Evolutionary conservation across 257 asterid genomes (phyloP).

Genomic region (Rehmannia glutinosa): DNA sequence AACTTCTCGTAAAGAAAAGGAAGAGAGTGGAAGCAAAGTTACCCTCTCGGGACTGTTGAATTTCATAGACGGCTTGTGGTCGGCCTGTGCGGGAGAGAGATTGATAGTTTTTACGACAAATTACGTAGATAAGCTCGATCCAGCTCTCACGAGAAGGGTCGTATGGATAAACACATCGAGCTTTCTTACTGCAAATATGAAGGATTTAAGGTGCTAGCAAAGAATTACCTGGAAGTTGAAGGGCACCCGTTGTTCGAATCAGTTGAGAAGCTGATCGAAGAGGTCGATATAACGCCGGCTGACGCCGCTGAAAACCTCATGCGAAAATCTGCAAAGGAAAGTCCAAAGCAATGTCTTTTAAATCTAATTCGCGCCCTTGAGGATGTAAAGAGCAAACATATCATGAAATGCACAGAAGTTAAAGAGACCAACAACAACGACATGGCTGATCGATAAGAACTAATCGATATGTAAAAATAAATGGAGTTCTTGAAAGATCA

Average conservation of each 20-base stretch:
- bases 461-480: no score
- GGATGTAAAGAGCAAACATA: no score
- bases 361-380: constrained; percentile 26
- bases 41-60: constrained; percentile 37
- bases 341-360: constrained; percentile 22
- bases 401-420: no score
- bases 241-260: constrained; percentile 19
- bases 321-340: constrained; percentile 31
- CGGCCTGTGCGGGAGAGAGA: constrained; percentile 37
- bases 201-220: constrained; percentile 35
- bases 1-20: constrained; percentile 19
- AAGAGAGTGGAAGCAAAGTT: constrained; percentile 28
- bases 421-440: no score
- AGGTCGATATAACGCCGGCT: constrained; percentile 34
- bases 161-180: constrained; percentile 37
- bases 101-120: constrained; percentile 35
- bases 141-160: constrained; percentile 36
- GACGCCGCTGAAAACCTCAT: constrained; percentile 35
- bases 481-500: no score
- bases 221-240: constrained; percentile 35
- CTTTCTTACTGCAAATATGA: constrained; percentile 31
- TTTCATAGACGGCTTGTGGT: constrained; percentile 35
- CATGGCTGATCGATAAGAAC: no score
- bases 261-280: constrained; percentile 25
- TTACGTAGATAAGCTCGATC: constrained; percentile 29